Evolutionary conservation across 2,329 filamentous ascomycete species (phyloP), one percentile per base, ranked within the genome.

Genomic region (Dactylellina drechsleri): DNA sequence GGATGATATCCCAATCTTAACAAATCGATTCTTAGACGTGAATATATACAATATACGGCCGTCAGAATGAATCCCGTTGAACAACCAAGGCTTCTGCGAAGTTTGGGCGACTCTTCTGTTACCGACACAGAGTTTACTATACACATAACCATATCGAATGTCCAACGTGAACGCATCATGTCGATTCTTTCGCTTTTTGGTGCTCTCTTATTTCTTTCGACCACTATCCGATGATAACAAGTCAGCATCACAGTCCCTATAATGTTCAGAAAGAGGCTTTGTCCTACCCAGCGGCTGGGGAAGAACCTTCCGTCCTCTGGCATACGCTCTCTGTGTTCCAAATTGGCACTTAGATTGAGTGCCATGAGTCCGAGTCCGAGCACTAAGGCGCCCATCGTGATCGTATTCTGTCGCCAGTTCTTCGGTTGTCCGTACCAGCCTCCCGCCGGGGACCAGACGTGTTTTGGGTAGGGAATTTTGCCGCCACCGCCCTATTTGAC

Each of bases 371-470:
- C 85, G 78, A 96, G 86, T 77, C 91, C 89, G 78, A 90, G 78
- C 60, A 95, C 85, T 66, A 90, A 87, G 56, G 85, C 86, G 74
- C 87, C 87, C 81, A 93, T 89, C 78, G 95, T 85, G 66, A 90
- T 86, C 4, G 95, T 99, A 86, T 99, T 99, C 80, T 85, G 84
- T 83, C 91, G 95, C 95, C 95, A 99, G 87, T 99, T 99, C 79
- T 87, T 86, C 64, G 95, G 95, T 83, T 96, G 94, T 65, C 90
- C 85, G 84, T 99, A 99, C 95, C 95, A 99, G 84, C 95, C 95
- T 87, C 95, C 95, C 78, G 94, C 87, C 77, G 95, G 95, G 81
- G 95, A 98, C 95, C 95, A 99, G 87, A 99, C 92, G 87, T 99
- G 94, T 87, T 97, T 97, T 83, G 93, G 93, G 84, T 97, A 97